phyloP scores from a whole-genome alignment of 2,329 filamentous ascomycete species.

The Chrysoporthe deuterocubensis region DNA sequence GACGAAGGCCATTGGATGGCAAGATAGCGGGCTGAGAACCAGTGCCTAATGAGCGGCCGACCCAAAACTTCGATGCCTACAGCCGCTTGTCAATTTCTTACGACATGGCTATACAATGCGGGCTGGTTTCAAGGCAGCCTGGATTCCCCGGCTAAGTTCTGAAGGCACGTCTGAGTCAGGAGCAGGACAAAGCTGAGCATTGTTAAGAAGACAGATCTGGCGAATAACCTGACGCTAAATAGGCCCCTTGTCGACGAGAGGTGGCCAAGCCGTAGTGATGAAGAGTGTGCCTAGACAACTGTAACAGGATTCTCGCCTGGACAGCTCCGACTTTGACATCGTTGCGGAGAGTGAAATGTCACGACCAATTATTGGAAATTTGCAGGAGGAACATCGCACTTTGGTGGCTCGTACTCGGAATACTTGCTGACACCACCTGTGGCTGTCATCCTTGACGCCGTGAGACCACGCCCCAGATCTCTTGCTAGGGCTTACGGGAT shows the following conservation, averaged over 20 bases:
- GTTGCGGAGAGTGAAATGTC: neutral
- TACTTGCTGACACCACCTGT: neutral
- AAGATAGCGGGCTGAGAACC: neutral
- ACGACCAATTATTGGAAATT: neutral
- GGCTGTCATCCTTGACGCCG: neutral
- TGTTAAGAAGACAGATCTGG: neutral
- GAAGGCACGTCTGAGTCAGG: neutral
- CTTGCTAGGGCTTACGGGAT: conserved; percentile 3
- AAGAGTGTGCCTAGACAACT: neutral
- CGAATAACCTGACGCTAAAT: neutral
- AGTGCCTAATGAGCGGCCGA: conserved; percentile 3
- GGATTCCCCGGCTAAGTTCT: neutral
- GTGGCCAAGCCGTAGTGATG: neutral
- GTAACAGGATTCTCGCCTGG: neutral
- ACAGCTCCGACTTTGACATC: neutral
- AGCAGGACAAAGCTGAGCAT: neutral
- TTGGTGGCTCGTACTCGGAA: neutral
- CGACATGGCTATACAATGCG: neutral
- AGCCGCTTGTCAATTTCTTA: neutral
- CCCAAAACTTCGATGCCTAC: neutral
- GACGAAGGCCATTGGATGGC: neutral
- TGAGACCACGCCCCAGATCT: neutral
- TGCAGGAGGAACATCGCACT: neutral
- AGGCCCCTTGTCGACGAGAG: neutral
- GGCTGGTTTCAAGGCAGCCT: neutral